phyloP scores from a whole-genome alignment of 208 protist genomes.

The Wallacemonas collosoma region DNA sequence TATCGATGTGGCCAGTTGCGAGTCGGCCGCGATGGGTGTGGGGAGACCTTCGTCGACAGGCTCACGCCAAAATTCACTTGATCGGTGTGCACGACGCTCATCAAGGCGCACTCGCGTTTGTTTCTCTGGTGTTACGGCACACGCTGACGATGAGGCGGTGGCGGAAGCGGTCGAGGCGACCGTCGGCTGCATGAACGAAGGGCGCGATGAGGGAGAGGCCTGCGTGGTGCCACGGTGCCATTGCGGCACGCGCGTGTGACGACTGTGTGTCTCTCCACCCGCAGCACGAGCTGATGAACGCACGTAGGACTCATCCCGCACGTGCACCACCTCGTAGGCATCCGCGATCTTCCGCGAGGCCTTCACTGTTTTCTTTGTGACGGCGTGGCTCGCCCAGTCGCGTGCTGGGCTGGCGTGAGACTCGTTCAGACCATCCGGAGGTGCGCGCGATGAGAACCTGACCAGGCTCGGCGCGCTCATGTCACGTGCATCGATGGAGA shows the following conservation, averaged over 20 bases:
- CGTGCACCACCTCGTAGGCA: background rate
- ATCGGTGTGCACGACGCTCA: background rate
- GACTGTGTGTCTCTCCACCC: too few species aligned
- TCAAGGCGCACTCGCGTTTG: background rate
- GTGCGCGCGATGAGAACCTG: background rate
- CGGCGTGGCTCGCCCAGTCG: background rate
- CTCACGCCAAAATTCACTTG: background rate
- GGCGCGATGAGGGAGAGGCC: too few species aligned
- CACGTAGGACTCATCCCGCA: too few species aligned
- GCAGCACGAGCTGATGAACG: too few species aligned
- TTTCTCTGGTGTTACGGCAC: constrained; percentile 1
- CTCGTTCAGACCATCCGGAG: constrained; percentile 1
- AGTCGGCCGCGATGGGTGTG: constrained; percentile 11
- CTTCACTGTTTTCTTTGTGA: background rate
- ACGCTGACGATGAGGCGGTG: background rate
- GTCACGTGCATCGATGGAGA: background rate
- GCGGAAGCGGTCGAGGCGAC: background rate
- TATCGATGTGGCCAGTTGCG: constrained; percentile 4
- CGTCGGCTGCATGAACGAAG: constrained; percentile 4
- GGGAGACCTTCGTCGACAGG: background rate
- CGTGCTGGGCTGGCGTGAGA: constrained; percentile 1
- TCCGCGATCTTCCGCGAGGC: background rate
- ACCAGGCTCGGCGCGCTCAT: background rate
- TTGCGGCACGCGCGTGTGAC: too few species aligned
- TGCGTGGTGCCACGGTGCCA: too few species aligned